phyloP scores from a whole-genome alignment of 169 alveolate species.

The Eimeria sp. region DNA sequence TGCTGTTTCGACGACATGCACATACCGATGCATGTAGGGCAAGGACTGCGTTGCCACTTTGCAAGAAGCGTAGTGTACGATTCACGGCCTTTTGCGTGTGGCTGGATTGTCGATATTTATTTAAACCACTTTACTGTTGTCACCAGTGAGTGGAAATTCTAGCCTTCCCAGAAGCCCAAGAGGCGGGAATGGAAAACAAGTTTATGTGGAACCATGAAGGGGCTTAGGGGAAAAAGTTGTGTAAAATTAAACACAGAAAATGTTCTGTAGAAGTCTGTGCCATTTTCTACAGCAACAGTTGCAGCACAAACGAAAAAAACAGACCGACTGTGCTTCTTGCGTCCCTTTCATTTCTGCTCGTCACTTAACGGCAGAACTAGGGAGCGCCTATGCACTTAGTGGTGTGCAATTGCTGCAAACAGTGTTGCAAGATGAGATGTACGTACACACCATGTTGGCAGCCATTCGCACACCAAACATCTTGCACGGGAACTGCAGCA shows the following conservation, averaged over 20 bases:
- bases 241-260: neutral
- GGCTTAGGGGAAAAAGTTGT: neutral
- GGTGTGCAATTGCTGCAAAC: neutral
- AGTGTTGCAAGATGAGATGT: neutral
- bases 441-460: neutral
- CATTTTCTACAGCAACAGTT: neutral
- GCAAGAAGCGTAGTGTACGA: neutral
- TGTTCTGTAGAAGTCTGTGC: neutral
- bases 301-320: constrained; percentile 19
- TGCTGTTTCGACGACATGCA: neutral
- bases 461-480: neutral
- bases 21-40: neutral
- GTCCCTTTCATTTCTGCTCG: neutral
- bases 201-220: neutral
- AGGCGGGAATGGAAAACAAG: neutral
- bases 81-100: neutral
- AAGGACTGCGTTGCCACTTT: neutral
- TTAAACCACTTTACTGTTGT: neutral
- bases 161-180: neutral
- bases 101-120: neutral
- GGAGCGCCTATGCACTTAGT: neutral
- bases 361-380: neutral
- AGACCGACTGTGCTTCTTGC: neutral
- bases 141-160: neutral
- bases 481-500: neutral